Base-by-base conservation (phyloP, 495 filamentous ascomycete species). In the Pyrenula massariospora region DNA sequence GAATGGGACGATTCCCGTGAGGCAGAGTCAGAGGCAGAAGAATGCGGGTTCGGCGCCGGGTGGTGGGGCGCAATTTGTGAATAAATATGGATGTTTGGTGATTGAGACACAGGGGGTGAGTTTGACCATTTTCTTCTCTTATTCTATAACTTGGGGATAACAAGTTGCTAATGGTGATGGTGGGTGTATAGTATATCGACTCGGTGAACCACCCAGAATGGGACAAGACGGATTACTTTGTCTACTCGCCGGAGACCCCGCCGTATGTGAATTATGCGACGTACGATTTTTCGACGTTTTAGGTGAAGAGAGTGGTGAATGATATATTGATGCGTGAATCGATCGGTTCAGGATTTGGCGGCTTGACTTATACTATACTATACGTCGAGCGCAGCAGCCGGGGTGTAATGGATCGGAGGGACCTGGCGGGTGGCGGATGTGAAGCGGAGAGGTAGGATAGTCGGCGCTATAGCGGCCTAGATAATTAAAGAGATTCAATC, bases 121-220 rank as follows among this genome's bases (percentile, higher is more conserved):
- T n/a, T 8, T 21, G 20, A 8, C 19, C 8, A 8, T 52, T 52
- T 52, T 52, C n/a, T n/a, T n/a, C n/a, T n/a, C n/a, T n/a, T n/a
- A n/a, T n/a, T n/a, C n/a, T n/a, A n/a, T n/a, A n/a, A n/a, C n/a
- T n/a, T n/a, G n/a, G n/a, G n/a, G n/a, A n/a, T 8, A 22, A 19
- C 24, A 22, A 52, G 19, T 10, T 22, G 50, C 10, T 57, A 54
- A 48, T 65, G 2, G 62, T 65, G 10, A 63, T 63, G 25, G 80
- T 42, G 31, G 5, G 31, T 15, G 15, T 8, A 15, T 15, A 42
- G 31, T 92, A 83, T 81, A 91, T 92, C 62, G 87, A 89, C 63
- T 86, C 73, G 22, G 88, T 92, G 70, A 91, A 91, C 67, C 73
- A 90, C 56, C 87, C 87, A 8, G 73, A 87, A 66, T 92, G 88